These are phyloP conservation scores for Rhododendron kiyosumense DNA, from an alignment of 148 eudicot species.

Conservation along the genomic window DNA sequence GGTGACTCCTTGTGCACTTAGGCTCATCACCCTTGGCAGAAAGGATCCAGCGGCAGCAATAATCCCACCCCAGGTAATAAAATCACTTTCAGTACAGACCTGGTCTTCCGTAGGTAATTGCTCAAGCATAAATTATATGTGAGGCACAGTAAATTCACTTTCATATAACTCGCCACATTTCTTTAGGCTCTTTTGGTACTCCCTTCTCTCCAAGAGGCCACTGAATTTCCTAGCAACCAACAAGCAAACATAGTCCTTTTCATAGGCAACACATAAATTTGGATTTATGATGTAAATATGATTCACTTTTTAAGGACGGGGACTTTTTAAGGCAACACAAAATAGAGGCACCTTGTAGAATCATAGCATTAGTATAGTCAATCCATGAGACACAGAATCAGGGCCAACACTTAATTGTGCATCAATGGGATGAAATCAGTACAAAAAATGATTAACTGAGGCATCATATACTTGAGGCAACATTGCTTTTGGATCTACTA, in stretches of 20 bases:
- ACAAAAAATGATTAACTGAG: background rate
- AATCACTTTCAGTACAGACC: background rate
- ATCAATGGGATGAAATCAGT: background rate
- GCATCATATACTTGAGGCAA: background rate
- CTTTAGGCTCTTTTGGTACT: background rate
- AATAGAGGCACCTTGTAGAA: background rate
- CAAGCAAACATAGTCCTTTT: background rate
- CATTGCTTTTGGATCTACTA: background rate
- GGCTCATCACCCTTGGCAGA: background rate
- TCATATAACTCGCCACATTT: background rate
- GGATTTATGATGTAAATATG: background rate
- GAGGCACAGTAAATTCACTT: background rate
- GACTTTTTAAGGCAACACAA: background rate
- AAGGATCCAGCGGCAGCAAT: background rate
- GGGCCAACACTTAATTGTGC: background rate
- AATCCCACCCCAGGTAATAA: background rate
- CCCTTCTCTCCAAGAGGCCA: background rate
- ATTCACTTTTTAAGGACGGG: background rate
- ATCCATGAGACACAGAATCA: background rate
- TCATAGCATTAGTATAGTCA: background rate
- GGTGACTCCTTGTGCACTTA: background rate
- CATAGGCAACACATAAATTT: background rate
- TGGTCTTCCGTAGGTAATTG: no score
- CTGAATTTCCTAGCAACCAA: background rate
- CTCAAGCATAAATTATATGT: no score